Evolutionary conservation across 1,284 basidiomycete species (phyloP), one percentile per base, ranked within the genome.

Genomic region (Omphalotus olearius): DNA sequence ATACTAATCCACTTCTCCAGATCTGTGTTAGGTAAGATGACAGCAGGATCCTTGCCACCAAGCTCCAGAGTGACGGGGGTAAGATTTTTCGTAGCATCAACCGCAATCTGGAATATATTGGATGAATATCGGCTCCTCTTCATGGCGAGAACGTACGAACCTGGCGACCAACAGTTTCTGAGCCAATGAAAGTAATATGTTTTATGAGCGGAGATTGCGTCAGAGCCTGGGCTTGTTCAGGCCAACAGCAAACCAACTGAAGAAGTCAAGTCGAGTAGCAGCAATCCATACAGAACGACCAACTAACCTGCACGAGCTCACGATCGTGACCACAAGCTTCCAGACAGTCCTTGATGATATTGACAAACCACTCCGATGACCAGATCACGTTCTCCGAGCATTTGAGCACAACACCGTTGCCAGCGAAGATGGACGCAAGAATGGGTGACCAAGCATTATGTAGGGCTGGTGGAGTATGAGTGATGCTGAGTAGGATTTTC

Each of bases 361-460:
- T 81, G 9, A 94, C 76, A 59, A 90, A 95, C 83, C 87, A 93
- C 36, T 69, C 75, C 0, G 89, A 81, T 1, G 89, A 92, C 93
- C 93, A 98, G 17, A 91, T 78, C 35, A 96, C 93, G 52, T 93
- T 82, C 62, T 98, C 94, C 0, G 90, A 93, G 61, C 93, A 95
- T 68, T 99, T 99, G 54, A 98, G 73, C 4, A 98, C 85, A 50
- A 98, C 75, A 10, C 82, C 86, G 65, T 99, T 97, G 10, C 95
- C 97, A 6, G 93, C 75, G 64, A 96, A 96, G 25, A 99, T 74
- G 3, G 88, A 79, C 4, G 94, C 89, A 26, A 98, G 75, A 53
- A 98, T 92, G 0, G 96, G 96, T 1, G 92, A 94, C 75, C 95
- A 88, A 0, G 89, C 82, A 64, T 98, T 98, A 69, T 98, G 95